Conservation (phyloP, 2,329 filamentous ascomycete genomes). For the Gnomoniopsis sp. region DNA sequence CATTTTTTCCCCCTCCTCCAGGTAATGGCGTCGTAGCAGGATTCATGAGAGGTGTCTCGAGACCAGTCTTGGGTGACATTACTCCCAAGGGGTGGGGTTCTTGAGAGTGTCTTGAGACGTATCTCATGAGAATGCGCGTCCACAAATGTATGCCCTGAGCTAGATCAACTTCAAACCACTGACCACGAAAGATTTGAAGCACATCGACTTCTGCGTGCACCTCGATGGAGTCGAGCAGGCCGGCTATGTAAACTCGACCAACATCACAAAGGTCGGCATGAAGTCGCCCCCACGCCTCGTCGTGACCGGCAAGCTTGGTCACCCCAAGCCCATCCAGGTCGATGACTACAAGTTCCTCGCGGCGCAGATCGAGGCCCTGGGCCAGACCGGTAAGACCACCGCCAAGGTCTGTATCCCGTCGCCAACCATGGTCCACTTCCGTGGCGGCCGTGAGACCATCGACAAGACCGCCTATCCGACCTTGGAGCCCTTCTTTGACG, state of each 20-base stretch:
- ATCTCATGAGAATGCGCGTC: no score
- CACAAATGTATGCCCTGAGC: no score
- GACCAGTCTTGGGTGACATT: no score
- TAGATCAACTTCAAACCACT: no score
- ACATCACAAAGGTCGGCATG: conserved; percentile 44
- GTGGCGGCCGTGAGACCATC: conserved; percentile 50
- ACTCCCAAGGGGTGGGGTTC: no score
- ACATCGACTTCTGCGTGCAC: conserved; percentile 56
- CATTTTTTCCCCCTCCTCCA: no score
- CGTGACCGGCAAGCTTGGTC: conserved; percentile 51
- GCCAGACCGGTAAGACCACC: conserved; percentile 31
- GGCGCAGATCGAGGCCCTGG: conserved; percentile 36
- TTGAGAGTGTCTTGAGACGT: no score
- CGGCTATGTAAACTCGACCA: conserved; percentile 40
- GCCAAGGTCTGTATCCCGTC: conserved; percentile 56
- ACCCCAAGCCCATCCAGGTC: conserved; percentile 52
- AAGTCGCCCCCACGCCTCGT: conserved; percentile 48
- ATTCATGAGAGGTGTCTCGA: no score
- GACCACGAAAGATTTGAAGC: conserved; percentile 19
- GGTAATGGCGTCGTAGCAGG: no score
- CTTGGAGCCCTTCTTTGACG: conserved; percentile 53
- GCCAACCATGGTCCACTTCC: conserved; percentile 60
- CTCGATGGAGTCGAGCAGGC: conserved; percentile 50
- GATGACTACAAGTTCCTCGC: conserved; percentile 54
- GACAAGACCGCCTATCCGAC: conserved; percentile 49